Evolutionary conservation across 177 flowering plant genomes (phyloP).

Genomic region (Vitis hybrid): DNA sequence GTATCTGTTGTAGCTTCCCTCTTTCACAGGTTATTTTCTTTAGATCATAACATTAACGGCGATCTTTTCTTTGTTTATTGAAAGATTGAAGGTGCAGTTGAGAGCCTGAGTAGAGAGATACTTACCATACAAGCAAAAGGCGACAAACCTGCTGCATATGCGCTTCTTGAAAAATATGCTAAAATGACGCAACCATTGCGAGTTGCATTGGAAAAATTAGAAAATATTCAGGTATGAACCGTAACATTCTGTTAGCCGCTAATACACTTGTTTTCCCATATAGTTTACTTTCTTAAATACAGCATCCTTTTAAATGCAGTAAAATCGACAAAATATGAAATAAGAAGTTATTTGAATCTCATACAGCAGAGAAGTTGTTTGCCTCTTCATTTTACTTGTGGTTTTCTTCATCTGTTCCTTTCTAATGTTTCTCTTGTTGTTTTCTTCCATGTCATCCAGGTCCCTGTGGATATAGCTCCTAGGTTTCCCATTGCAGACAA

Average conservation of each 20-base stretch:
- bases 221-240: conserved; percentile 58
- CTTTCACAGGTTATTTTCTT: not conserved
- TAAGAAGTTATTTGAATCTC: no score
- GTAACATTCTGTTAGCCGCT: not conserved
- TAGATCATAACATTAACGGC: not conserved
- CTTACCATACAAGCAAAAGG: conserved; percentile 89
- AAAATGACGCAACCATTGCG: conserved; percentile 53
- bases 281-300: no score
- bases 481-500: conserved; percentile 31
- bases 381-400: no score
- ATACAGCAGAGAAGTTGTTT: no score
- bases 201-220: conserved; percentile 64
- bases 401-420: not conserved
- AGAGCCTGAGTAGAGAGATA: conserved; percentile 78
- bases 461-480: conserved; percentile 59
- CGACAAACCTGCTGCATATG: conserved; percentile 67
- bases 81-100: conserved; percentile 83
- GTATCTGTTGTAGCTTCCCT: conserved; percentile 26
- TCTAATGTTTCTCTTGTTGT: not conserved
- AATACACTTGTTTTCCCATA: not conserved
- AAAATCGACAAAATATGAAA: not conserved
- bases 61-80: conserved; percentile 3
- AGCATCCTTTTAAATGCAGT: no score
- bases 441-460: conserved; percentile 30
- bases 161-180: conserved; percentile 62